Evolutionary conservation across 2,329 filamentous ascomycete genomes (phyloP).

Genomic region (Leptographium galeiforme): DNA sequence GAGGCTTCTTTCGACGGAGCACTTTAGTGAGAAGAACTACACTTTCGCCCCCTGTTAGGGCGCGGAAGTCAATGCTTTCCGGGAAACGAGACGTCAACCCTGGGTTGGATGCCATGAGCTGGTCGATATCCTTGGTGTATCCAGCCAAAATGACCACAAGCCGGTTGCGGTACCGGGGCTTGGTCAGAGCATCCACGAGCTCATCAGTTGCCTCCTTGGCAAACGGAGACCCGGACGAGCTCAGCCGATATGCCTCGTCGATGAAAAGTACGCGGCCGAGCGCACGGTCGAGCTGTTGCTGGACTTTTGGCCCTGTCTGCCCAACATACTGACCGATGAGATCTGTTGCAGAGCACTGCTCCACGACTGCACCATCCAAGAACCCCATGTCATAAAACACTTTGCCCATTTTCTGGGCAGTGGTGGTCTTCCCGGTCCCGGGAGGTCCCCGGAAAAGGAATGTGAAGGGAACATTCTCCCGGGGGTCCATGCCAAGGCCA

Average conservation of each 20-base stretch:
- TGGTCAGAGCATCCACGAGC: constrained; percentile 36
- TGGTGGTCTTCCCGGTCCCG: constrained; percentile 58
- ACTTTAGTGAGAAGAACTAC: constrained; percentile 25
- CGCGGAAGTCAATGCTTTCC: constrained; percentile 42
- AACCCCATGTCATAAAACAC: constrained; percentile 66
- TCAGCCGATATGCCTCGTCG: constrained; percentile 58
- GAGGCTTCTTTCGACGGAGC: constrained; percentile 14
- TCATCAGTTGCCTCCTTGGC: constrained; percentile 43
- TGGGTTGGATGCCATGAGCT: constrained; percentile 44
- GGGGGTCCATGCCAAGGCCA: constrained; percentile 37
- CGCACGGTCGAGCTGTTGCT: constrained; percentile 43
- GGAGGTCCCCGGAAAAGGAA: constrained; percentile 54
- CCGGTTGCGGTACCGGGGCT: constrained; percentile 43
- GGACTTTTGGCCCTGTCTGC: constrained; percentile 55
- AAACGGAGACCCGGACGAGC: constrained; percentile 27
- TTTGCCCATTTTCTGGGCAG: constrained; percentile 59
- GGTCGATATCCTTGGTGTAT: constrained; percentile 53
- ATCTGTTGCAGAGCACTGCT: constrained; percentile 50
- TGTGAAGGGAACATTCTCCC: constrained; percentile 47
- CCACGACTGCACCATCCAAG: constrained; percentile 42
- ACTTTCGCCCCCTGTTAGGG: constrained; percentile 29
- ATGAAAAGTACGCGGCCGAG: constrained; percentile 57
- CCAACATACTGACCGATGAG: constrained; percentile 56
- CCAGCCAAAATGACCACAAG: constrained; percentile 57
- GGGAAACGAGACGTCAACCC: constrained; percentile 54